Base-by-base conservation (phyloP, 2,329 filamentous ascomycete species). In the Drechslerella stenobrocha region DNA sequence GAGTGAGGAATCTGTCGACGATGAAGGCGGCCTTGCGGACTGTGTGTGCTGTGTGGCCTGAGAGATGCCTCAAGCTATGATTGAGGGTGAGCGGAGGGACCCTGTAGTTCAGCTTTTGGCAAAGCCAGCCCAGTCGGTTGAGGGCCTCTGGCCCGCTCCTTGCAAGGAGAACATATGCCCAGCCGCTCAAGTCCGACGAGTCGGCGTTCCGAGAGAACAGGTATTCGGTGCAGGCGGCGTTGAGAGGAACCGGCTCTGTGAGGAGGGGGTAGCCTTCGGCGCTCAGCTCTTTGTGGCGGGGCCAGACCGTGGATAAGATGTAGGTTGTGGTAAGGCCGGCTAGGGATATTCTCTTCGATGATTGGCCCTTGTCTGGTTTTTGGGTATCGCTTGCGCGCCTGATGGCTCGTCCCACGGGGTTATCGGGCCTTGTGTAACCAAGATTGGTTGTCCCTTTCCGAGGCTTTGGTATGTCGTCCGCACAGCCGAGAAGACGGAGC, bases 381-480 rank as follows among this genome's bases (percentile, higher is more conserved):
- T 22, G 1, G 7, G 53, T n/a, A 4, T 58, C 26, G 28, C 55
- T 67, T 22, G 53, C 28, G 22, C 55, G 63, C 9, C 55, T 55
- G 9, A 66, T 53, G 20, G 61, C 50, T 24, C 63, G 50, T 30
- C 55, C 58, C 20, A 60, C 13, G 55, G 63, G 23, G 7, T 56
- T 26, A 9, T 30, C 44, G 13, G 50, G 15, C 15, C 57, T 55
- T 32, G 63, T 55, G 63, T 60, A 66, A 37, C 61, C 61, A 3
- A 66, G 34, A 35, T 66, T 66, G 37, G 53, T 53, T 34, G 61
- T 52, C 5, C 63, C 63, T 30, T 51, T 59, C 26, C 35, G 50
- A 18, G 63, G 63, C 35, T 46, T 45, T 32, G 63, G 63, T 9
- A 67, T 60, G 23, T 67, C 63, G 15, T 67, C 63, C 22, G 63